Base-by-base conservation (phyloP, 2,329 filamentous ascomycete species). In the Colletotrichum chlorophyti region DNA sequence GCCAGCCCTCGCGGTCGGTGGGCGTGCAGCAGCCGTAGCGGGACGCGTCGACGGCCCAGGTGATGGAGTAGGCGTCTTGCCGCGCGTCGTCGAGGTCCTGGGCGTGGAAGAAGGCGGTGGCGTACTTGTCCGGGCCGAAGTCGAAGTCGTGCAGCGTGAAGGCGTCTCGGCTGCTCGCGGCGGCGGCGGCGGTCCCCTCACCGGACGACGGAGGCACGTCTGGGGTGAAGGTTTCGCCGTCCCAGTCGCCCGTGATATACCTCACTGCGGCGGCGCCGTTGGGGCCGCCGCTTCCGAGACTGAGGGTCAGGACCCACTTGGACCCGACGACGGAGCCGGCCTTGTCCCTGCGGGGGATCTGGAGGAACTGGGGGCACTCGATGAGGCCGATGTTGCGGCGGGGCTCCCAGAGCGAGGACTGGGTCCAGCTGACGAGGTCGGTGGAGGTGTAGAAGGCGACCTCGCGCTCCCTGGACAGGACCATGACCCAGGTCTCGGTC, bases 381-480 rank as follows among this genome's bases (percentile, higher is more conserved):
- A 80, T 73, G 14, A 76, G 68, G 10, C 78, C 77, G 1, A 83
- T 78, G 58, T 83, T 75, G 19, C 38, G 59, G 9, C 48, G 49
- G 11, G 59, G 59, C 29, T 60, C 48, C 58, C 61, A 63, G 32
- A 49, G 21, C 12, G 53, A 58, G 11, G 42, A 31, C 37, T 61
- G 53, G 6, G 76, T 82, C 87, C 86, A 90, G 7, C 78, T 70
- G 41, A 77, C 83, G 6, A 89, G 72, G 65, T 89, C 77, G 0
- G 79, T 74, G 2, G 83, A 87, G 2, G 84, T 86, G 69, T 79
- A 89, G 62, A 89, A 78, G n/a, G 82, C 84, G 40, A 89, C 75
- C 9, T 76, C 72, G 61, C 83, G 86, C 32, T 86, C 84, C 53
- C 83, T 86, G 0, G 84, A 75, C 3, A 87, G 63, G 0, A 80